Base-by-base conservation (phyloP, 192 early-diverging fungal species). In the Funneliformis geosporum region DNA sequence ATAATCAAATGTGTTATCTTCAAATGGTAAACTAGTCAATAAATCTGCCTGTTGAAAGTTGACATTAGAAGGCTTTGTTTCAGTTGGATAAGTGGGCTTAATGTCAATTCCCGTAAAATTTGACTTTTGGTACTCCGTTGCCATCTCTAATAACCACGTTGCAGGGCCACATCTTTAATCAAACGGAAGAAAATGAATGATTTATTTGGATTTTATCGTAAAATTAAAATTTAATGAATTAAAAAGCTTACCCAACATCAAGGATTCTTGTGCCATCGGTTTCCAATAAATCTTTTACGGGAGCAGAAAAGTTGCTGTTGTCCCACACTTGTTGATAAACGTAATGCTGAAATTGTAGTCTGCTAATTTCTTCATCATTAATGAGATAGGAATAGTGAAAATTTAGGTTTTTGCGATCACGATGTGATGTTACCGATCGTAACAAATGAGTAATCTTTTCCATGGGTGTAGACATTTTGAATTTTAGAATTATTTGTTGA, bases 121-220 rank as follows among this genome's bases (percentile, higher is more conserved):
- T 21, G 75, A 43, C 4, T 27, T 25, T 33, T 80, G 82, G 75
- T 78, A 79, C 0, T 81, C 69, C 28, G 78, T 79, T 7, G 80
- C 82, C 74, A 81, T 78, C 64, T 85, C 84, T 64, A 85, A 46
- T 6, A 79, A 61, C 84, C 84, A 85, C 23, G 65, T 76, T 43
- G 77, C 80, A 12, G 82, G 78, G 21, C 84, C 84, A 75, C 84
- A 85, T 8, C 84, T 68, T 18, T 4, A 59, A 64, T 4, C 9
- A 5, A 9, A 25, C 8, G 12, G 8, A 28, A 5, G 7, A 4
- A 27, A 64, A 64, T 5, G 0, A 6, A 28, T 64, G 11, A 64
- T 23, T 8, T 4, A 3, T 25, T 28, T 3, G 10, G 7, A 27
- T 25, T 27, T n/a, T n/a, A 1, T 4, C 2, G 11, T n/a, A 2